Evolutionary conservation across 257 asterid genomes (phyloP), one percentile per base, ranked within the genome.

Genomic region (Salvia hispanica): DNA sequence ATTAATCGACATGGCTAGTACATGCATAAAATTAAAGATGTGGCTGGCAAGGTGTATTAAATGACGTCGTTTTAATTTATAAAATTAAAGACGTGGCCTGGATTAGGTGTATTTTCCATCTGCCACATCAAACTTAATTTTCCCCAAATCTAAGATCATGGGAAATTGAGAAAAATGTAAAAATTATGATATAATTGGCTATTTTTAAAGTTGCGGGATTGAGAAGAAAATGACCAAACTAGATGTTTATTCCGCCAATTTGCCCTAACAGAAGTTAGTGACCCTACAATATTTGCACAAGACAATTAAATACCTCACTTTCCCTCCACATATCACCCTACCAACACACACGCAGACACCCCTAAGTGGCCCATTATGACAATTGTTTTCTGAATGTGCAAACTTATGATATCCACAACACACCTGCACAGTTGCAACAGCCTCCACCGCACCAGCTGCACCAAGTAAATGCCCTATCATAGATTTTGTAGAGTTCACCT

Each of bases 391-490:
- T 8, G 16, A 45, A 15, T 56, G 25, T 34, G 53, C 66, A 25
- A 73, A 61, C 43, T 45, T 46, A 37, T 69, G 9, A 61, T 47
- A 31, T 48, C 53, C 31, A 76, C 18, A 71, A 66, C 57, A 46
- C 62, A 88, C 99, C 96, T 93, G 96, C 72, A 93, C 88, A 66
- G 97, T 83, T 72, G 95, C 97, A 73, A 94, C 91, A 79, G 97
- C 97, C 75, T 91, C 97, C 64, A 94, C 97, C 53, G 92, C 96
- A 74, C 97, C 99, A 75, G 97, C 95, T 72, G 99, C 99, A 47
- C 99, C 99, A 39, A 94, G 95, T 59, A 94, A 84, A 81, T 94
- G 99, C 33, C 99, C 99, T 18, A 79, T 87, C 97, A 94, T 94
- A 60, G 99, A 94, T 78, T 94, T 94, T 75, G 97, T 90, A 40